Evolutionary conservation across 768 basidiomycete genomes (phyloP).

Genomic region (Suillus paluster): DNA sequence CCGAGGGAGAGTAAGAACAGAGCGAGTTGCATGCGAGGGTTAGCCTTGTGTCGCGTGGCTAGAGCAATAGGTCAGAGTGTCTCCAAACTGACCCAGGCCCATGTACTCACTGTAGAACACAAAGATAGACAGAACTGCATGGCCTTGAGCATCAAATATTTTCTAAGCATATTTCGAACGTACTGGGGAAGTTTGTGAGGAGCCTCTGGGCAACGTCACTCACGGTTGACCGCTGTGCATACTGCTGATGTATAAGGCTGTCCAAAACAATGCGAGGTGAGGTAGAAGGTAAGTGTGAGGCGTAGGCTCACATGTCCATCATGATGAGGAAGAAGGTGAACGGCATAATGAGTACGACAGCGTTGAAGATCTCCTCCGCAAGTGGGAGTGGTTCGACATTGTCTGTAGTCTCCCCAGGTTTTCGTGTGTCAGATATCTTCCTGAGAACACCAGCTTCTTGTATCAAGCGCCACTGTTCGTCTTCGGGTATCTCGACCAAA

Average conservation of each 20-base stretch:
- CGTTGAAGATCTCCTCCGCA: conserved; percentile 72
- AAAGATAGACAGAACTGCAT: conserved; percentile 70
- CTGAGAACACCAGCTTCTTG: conserved; percentile 65
- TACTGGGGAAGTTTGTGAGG: conserved; percentile 74
- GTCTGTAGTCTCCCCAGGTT: conserved; percentile 9
- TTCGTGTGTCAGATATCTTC: conserved; percentile 27
- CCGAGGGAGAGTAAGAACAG: conserved; percentile 62
- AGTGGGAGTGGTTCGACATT: conserved; percentile 48
- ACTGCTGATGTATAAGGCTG: conserved; percentile 82
- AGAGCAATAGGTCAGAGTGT: conserved; percentile 12
- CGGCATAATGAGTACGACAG: conserved; percentile 69
- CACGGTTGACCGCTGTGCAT: conserved; percentile 61
- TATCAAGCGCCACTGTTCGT: conserved; percentile 80
- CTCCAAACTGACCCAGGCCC: not conserved
- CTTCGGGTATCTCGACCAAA: conserved; percentile 62
- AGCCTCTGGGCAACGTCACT: conserved; percentile 58
- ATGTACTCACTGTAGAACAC: conserved; percentile 70
- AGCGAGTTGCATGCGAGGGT: conserved; percentile 53
- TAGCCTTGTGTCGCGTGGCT: conserved; percentile 68
- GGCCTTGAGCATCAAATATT: conserved; percentile 7
- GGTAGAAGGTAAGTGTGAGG: conserved; percentile 2
- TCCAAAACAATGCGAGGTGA: conserved; percentile 8
- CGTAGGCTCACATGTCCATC: conserved; percentile 81
- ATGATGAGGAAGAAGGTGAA: conserved; percentile 74
- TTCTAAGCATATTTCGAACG: conserved; percentile 28